A percentile compares a stretch with the other conserved stretches of the same genome.
phyloP scores from a whole-genome alignment of 441 rosid genomes.

The California macrophylla region DNA sequence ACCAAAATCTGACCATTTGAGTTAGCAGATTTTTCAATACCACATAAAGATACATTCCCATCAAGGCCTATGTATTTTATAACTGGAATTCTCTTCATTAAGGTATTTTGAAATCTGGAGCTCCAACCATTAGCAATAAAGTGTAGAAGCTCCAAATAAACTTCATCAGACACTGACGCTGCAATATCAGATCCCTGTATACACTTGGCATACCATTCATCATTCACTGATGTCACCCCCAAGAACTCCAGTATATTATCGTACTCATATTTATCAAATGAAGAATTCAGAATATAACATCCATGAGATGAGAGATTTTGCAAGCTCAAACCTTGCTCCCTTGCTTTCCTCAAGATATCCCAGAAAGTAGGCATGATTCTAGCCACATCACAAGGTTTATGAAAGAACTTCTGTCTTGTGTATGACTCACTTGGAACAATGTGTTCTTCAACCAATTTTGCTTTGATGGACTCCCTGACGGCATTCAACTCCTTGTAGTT shows the following conservation, averaged over 20 bases:
- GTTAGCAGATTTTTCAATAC: constrained; percentile 19
- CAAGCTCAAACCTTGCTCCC: constrained; percentile 36
- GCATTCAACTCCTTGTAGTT: constrained; percentile 30
- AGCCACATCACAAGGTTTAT: constrained; percentile 44
- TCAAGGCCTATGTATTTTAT: constrained; percentile 32
- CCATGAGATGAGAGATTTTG: constrained; percentile 52
- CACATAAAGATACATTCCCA: constrained; percentile 31
- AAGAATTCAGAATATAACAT: constrained; percentile 29
- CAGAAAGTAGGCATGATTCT: constrained; percentile 50
- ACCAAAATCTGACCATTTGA: not conserved
- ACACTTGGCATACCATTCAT: constrained; percentile 52
- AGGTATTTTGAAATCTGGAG: constrained; percentile 24
- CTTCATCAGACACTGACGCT: constrained; percentile 36
- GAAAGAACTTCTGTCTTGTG: constrained; percentile 42
- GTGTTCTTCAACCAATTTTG: constrained; percentile 30
- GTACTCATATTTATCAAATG: constrained; percentile 34
- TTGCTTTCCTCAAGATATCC: constrained; percentile 46
- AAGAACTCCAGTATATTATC: constrained; percentile 39
- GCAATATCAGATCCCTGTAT: constrained; percentile 42
- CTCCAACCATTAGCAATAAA: constrained; percentile 47
- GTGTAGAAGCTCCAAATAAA: constrained; percentile 38
- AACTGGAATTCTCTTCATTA: constrained; percentile 33
- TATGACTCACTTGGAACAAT: constrained; percentile 50
- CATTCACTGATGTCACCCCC: constrained; percentile 32
- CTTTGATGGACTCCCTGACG: constrained; percentile 37